Base-by-base conservation (phyloP, 208 protist genomes). In the Jaenimonas drosophilae region DNA sequence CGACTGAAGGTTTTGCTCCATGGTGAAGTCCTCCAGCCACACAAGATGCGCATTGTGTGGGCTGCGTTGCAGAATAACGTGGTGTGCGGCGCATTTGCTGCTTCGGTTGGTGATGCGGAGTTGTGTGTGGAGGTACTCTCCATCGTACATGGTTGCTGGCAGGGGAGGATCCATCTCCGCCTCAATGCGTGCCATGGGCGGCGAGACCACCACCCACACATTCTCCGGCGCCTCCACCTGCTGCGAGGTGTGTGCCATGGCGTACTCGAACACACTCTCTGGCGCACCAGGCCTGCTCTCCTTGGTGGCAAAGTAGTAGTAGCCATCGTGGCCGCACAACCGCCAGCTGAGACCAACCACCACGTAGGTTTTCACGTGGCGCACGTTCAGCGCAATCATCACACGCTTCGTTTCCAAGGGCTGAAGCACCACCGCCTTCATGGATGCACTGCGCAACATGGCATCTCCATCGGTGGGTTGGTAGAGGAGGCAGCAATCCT, bases 261-360 rank as follows among this genome's bases (percentile, higher is more conserved):
- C 83, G 60, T 88, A 79, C 63, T 87, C 72, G 31, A 76, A 76
- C 20, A 76, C 19, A 33, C 68, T 73, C 37, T 78, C 61, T 24
- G 52, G 56, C 38, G 49, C 65, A 7, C 64, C 62, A 3, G 59
- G 47, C 17, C 64, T 63, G 45, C 55, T 69, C 31, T 70, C 68
- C 4, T 47, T 43, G 7, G 83, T 84, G 33, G 69, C 62, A 44
- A 91, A 88, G 74, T 90, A 90, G 62, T 87, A 84, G 54, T 90
- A 86, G 4, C 81, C 81, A 25, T 78, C 62, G 39, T 77, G 60
- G 2, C 59, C 67, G 33, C 69, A 25, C 23, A 90, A 41, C 12
- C 37, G 47, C 77, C 81, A 90, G 54, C 62, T 71, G 20, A 90
- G 71, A 12, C 81, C 81, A 42, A 90, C 70, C 27, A 90, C 65